These are phyloP conservation scores for Tricladium varicosporioides DNA, from an alignment of 2,329 filamentous ascomycete species.

Conservation along the genomic window DNA sequence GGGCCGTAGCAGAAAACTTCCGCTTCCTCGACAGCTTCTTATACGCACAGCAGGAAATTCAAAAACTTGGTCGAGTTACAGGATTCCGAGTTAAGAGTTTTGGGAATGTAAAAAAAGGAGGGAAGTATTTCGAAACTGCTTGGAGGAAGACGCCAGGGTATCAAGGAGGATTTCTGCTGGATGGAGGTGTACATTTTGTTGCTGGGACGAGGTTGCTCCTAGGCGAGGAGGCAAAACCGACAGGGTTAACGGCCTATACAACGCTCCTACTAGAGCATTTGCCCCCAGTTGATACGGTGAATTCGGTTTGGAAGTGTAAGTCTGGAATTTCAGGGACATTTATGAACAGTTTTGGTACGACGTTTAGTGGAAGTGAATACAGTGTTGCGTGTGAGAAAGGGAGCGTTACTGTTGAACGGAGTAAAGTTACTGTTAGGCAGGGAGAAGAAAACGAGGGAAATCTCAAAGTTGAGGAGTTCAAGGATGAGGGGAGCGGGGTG, in stretches of 20 bases:
- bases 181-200: constrained; percentile 71
- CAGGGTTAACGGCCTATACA: constrained; percentile 27
- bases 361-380: constrained; percentile 30
- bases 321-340: constrained; percentile 34
- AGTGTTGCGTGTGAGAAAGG: constrained; percentile 34
- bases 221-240: constrained; percentile 33
- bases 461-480: constrained; percentile 29
- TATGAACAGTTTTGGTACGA: constrained; percentile 32
- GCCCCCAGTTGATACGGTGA: constrained; percentile 34
- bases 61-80: constrained; percentile 52
- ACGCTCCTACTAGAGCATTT: constrained; percentile 30
- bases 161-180: constrained; percentile 75
- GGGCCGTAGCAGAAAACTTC: constrained; percentile 71
- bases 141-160: constrained; percentile 69
- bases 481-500: constrained; percentile 28
- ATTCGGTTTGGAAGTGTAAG: constrained; percentile 33
- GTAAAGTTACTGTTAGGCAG: constrained; percentile 28
- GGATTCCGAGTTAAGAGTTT: constrained; percentile 51
- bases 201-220: constrained; percentile 62
- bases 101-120: constrained; percentile 42
- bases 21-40: constrained; percentile 58
- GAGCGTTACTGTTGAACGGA: constrained; percentile 25
- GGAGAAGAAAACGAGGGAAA: constrained; percentile 28
- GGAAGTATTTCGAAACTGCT: constrained; percentile 42
- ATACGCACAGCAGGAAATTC: constrained; percentile 48